These are phyloP conservation scores for Bondarzewia mesenterica DNA, from an alignment of 1,284 basidiomycete genomes.

Conservation along the genomic window DNA sequence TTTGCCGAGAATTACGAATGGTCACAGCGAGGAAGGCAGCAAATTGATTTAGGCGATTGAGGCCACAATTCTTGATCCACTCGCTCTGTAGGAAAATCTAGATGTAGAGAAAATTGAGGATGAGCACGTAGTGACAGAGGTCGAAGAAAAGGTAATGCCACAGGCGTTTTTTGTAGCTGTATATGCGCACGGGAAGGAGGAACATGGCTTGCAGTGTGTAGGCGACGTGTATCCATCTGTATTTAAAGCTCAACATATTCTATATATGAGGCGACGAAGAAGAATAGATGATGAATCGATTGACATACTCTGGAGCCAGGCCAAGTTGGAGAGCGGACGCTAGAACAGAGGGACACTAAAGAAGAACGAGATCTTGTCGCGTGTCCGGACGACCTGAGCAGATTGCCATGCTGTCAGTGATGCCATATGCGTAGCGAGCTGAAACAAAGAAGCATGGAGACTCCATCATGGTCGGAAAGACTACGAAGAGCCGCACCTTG, in stretches of 20 bases:
- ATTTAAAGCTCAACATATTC: neutral
- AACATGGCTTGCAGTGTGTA: constrained; percentile 72
- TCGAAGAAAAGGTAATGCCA: constrained; percentile 96
- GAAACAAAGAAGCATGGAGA: constrained; percentile 9
- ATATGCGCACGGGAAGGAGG: constrained; percentile 76
- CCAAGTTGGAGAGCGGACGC: constrained; percentile 80
- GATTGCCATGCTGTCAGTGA: constrained; percentile 79
- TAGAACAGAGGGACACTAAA: constrained; percentile 83
- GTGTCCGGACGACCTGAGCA: constrained; percentile 82
- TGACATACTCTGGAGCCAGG: constrained; percentile 68
- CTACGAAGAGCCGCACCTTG: constrained; percentile 47
- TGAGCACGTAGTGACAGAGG: constrained; percentile 84
- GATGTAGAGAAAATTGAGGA: constrained; percentile 84
- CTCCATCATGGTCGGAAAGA: neutral
- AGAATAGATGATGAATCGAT: constrained; percentile 17
- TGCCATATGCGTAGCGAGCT: constrained; percentile 74
- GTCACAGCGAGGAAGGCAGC: constrained; percentile 56
- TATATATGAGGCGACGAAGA: constrained; percentile 7
- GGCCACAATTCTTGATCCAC: constrained; percentile 53
- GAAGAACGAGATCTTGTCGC: constrained; percentile 88
- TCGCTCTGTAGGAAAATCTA: constrained; percentile 75
- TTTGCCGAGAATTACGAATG: constrained; percentile 48
- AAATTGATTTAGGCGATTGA: constrained; percentile 68
- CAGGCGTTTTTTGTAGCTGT: constrained; percentile 77
- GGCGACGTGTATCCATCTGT: constrained; percentile 68